Evolutionary conservation across 495 filamentous ascomycete genomes (phyloP).

Genomic region (Hypomontagnella monticulosa): DNA sequence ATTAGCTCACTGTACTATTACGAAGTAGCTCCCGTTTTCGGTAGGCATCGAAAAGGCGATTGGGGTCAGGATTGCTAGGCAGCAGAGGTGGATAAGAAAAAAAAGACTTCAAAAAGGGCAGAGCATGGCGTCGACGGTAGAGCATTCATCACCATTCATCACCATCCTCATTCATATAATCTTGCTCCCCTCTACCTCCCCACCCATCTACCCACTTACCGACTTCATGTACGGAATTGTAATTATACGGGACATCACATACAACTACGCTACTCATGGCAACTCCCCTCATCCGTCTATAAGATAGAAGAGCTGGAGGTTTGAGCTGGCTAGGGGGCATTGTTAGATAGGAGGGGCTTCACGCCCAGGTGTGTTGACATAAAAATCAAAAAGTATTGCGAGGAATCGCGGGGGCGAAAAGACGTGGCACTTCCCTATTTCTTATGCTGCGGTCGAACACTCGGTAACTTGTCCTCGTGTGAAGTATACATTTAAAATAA

Average conservation of each 20-base stretch:
- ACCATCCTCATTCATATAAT: slow-evolving; percentile 2
- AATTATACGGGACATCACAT: slow-evolving; percentile 20
- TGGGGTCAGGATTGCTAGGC: background rate
- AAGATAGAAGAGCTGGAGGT: too few relatives aligned
- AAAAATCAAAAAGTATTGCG: too few relatives aligned
- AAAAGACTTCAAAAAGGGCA: slow-evolving; percentile 8
- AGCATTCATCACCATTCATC: slow-evolving; percentile 8
- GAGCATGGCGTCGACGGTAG: slow-evolving; percentile 32
- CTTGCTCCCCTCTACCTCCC: background rate
- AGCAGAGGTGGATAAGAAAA: background rate
- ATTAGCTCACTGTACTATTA: slow-evolving; percentile 23
- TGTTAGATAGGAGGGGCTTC: too few relatives aligned
- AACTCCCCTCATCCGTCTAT: background rate
- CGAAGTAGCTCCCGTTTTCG: background rate
- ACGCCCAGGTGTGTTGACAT: too few relatives aligned
- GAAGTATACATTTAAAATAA: too few relatives aligned
- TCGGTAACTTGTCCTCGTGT: too few relatives aligned
- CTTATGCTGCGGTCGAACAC: too few relatives aligned
- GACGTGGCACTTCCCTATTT: too few relatives aligned
- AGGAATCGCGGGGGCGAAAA: too few relatives aligned
- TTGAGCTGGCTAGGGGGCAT: too few relatives aligned
- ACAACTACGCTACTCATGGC: slow-evolving; percentile 18
- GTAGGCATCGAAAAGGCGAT: slow-evolving; percentile 18
- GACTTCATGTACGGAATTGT: slow-evolving; percentile 9
- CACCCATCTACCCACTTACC: background rate